Conservation (phyloP, 768 basidiomycete genomes). For the Phlegmacium glaucopus region DNA sequence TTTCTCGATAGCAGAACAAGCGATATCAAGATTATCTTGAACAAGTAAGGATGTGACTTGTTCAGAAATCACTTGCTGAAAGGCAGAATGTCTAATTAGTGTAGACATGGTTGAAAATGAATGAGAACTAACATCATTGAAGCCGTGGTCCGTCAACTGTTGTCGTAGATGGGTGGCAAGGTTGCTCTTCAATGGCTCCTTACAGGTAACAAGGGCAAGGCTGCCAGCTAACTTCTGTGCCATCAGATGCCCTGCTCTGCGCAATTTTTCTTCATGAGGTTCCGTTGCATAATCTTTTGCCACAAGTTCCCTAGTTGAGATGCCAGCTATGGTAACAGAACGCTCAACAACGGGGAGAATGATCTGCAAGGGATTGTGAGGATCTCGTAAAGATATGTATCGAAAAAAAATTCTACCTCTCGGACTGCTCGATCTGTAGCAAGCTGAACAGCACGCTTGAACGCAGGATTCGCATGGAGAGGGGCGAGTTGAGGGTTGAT, state of each 20-base stretch:
- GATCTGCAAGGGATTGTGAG: constrained; percentile 47
- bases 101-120: not conserved
- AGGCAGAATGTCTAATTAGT: constrained; percentile 6
- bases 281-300: constrained; percentile 96
- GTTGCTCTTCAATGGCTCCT: constrained; percentile 92
- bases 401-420: constrained; percentile 53
- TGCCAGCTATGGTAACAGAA: constrained; percentile 97
- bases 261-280: constrained; percentile 83
- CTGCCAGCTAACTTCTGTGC: constrained; percentile 96
- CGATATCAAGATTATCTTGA: constrained; percentile 89
- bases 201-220: constrained; percentile 95
- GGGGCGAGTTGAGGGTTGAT: constrained; percentile 77
- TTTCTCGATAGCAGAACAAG: constrained; percentile 92
- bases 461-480: constrained; percentile 71
- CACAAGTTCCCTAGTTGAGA: constrained; percentile 93
- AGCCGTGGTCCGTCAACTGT: constrained; percentile 81
- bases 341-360: constrained; percentile 97
- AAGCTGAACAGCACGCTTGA: constrained; percentile 87
- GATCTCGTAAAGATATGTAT: constrained; percentile 3
- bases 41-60: constrained; percentile 77
- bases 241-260: constrained; percentile 92
- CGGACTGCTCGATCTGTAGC: constrained; percentile 94
- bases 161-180: constrained; percentile 86
- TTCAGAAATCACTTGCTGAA: constrained; percentile 71
- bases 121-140: constrained; percentile 61